phyloP scores from a whole-genome alignment of 345 rosid species.

The Bruguiera gymnorhiza region DNA sequence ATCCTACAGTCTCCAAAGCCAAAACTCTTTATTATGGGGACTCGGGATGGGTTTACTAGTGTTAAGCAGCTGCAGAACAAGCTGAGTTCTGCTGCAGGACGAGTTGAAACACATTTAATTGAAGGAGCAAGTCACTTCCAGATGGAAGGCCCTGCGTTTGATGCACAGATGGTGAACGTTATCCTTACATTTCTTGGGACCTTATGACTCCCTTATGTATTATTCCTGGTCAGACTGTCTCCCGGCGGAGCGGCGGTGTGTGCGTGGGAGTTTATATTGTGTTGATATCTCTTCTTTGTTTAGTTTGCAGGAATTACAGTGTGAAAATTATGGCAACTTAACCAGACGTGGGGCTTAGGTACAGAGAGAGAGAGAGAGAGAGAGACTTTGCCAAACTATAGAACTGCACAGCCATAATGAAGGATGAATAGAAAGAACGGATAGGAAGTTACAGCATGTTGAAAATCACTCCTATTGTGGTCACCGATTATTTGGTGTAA shows the following conservation, averaged over 20 bases:
- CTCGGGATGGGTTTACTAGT: slow-evolving; percentile 87
- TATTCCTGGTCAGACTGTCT: not conserved
- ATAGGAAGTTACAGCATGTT: not conserved
- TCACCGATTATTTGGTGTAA: not conserved
- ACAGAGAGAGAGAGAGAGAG: too few relatives aligned
- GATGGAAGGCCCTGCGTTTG: slow-evolving; percentile 89
- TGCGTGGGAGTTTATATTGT: not conserved
- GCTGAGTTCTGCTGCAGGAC: slow-evolving; percentile 64
- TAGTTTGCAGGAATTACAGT: too few relatives aligned
- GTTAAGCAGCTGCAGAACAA: slow-evolving; percentile 80
- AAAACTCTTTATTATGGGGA: slow-evolving; percentile 92
- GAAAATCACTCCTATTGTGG: not conserved
- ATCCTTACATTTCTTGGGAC: slow-evolving; percentile 41
- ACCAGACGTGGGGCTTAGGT: too few relatives aligned
- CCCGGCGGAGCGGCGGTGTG: not conserved
- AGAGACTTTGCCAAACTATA: not conserved
- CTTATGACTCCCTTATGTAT: not conserved
- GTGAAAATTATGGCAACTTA: too few relatives aligned
- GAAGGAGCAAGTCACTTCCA: slow-evolving; percentile 90
- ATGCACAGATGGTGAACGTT: slow-evolving; percentile 66
- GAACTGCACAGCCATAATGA: too few relatives aligned
- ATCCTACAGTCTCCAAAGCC: slow-evolving; percentile 72
- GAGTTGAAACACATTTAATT: slow-evolving; percentile 62
- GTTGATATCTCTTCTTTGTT: not conserved
- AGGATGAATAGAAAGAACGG: too few relatives aligned